Base-by-base conservation (phyloP, 768 basidiomycete genomes). In the Kwoniella europaea region DNA sequence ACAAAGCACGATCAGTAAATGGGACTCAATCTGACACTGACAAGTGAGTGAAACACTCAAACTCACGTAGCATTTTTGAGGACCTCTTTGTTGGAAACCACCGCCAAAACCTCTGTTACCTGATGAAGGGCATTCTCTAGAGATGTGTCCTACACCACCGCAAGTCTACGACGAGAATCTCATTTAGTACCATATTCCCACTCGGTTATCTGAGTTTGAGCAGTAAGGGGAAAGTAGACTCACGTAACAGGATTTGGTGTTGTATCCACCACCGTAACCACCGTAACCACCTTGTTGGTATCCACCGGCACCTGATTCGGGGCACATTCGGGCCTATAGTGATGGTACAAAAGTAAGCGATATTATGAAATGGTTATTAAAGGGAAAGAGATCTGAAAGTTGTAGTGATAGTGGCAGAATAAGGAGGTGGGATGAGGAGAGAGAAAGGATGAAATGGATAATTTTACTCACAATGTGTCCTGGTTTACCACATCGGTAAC, bases 101-200 rank as follows among this genome's bases (percentile, higher is more conserved):
- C 74, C 76, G 59, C 75, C 75, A 70, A 68, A 73, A 60, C 73
- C 74, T 58, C 74, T 69, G 68, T 76, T 78, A 63, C 78, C 77
- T 54, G 71, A 72, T 71, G 74, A 78, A 54, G 82, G 77, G 71
- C 82, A 83, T 65, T 82, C 79, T 70, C 82, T 79, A 61, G 78
- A 75, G 76, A 83, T 79, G 80, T 84, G 84, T 46, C 84, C 84
- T 67, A 81, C 74, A 79, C 83, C 81, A 74, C 82, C 82, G 71
- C 84, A 84, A 76, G 78, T 82, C 82, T 83, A 67, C 56, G 27
- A 61, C 6, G 27, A 16, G 20, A 20, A 18, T 12, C 20, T 22
- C 1, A 22, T 59, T 65, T 27, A 70, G 63, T 61, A 12, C 22
- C 9, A 64, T 53, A 15, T 18, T 29, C 27, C 27, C 27, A 27